Base-by-base conservation (phyloP, 2,329 filamentous ascomycete species). In the Xylariaceae sp. region DNA sequence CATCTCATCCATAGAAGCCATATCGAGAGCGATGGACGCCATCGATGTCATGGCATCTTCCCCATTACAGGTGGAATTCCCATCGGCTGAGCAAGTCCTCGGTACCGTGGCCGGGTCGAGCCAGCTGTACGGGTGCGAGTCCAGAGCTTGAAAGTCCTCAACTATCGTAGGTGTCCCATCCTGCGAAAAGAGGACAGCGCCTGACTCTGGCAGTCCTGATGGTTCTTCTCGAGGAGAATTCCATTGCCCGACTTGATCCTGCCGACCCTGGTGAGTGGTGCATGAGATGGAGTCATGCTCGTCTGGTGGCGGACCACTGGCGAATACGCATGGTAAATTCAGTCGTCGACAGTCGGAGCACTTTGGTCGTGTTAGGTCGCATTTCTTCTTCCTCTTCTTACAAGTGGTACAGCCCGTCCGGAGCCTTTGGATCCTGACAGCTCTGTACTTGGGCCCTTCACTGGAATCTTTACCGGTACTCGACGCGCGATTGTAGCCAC, bases 311-410 rank as follows among this genome's bases (percentile, higher is more conserved):
- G n/a, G 21, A 13, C 14, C 13, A 7, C 8, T 13, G 7, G 10
- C 10, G 8, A n/a, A 14, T 14, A 27, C 25, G 14, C 25, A 27
- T n/a, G 10, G 10, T 13, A 27, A 27, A 13, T 27, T 27, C 25
- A 27, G 25, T 13, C 25, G 25, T 27, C 25, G 25, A 27, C 25
- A 27, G 14, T 27, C 25, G 6, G 25, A 12, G 25, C 25, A 27
- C 14, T 27, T 27, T 15, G 25, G 25, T 15, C 13, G 8, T 7
- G 6, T 7, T 6, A 12, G 10, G 25, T 27, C 25, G 14, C 25
- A 27, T 15, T 27, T 27, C 25, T 27, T 27, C 14, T 27, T 27
- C 13, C 25, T 8, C 25, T 27, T 27, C 14, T 27, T 27, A 13
- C 25, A 27, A 15, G 25, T 9, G 13, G 14, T 7, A 13, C 25